Evolutionary conservation across 2,329 filamentous ascomycete species (phyloP).

Genomic region (Elsinoe arachidis): DNA sequence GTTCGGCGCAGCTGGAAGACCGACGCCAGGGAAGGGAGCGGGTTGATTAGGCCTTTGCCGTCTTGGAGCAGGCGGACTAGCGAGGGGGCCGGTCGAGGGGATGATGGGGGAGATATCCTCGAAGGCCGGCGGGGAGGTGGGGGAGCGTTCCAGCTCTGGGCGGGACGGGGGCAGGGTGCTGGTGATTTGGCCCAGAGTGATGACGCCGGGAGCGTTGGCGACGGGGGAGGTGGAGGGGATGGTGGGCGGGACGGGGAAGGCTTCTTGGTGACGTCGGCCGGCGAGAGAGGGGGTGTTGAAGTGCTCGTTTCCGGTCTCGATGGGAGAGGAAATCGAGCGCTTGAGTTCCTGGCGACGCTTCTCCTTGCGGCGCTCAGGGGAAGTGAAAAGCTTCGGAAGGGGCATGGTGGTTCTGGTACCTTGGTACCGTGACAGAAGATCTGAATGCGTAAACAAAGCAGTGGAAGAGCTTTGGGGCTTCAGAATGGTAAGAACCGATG

Average conservation of each 20-base stretch:
- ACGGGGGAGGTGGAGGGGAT: not conserved
- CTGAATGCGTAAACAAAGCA: not conserved
- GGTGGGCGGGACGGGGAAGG: not conserved
- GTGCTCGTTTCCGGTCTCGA: conserved; percentile 5
- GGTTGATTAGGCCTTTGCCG: not conserved
- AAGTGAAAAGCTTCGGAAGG: not conserved
- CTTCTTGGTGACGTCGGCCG: not conserved
- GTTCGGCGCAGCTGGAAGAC: not conserved
- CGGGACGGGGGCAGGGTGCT: not conserved
- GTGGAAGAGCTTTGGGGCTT: not conserved
- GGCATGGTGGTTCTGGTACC: not conserved
- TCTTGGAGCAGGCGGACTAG: not conserved
- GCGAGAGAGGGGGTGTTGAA: not conserved
- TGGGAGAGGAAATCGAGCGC: conserved; percentile 1
- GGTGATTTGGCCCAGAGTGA: not conserved
- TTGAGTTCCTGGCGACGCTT: not conserved
- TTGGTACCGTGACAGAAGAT: not conserved
- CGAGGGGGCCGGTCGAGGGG: not conserved
- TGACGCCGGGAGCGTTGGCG: not conserved
- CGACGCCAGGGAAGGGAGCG: not conserved
- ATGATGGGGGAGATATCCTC: not conserved
- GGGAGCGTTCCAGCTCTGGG: not conserved
- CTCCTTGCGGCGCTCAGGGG: not conserved
- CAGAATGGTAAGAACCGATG: not conserved
- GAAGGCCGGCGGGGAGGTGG: not conserved